phyloP scores from a whole-genome alignment of 2,329 filamentous ascomycete species.

The Aspergillus spinulosporus region DNA sequence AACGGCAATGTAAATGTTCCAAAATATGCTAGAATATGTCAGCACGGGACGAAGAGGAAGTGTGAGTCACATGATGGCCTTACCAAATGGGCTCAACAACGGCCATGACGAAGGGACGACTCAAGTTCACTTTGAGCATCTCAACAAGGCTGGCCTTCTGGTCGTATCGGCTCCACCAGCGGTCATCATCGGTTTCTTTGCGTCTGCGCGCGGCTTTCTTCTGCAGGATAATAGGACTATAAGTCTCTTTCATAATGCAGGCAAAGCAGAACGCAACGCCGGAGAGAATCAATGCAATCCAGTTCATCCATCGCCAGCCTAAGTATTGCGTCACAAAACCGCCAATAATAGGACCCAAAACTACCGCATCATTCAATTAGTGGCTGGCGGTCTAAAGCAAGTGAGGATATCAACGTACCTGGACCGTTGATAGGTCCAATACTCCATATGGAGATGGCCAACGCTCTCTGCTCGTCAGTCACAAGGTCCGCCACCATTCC shows the following conservation, averaged over 20 bases:
- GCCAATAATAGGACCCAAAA: constrained; percentile 70
- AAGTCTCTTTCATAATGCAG: constrained; percentile 69
- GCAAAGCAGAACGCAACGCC: constrained; percentile 63
- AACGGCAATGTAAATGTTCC: constrained; percentile 69
- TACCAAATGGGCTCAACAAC: constrained; percentile 83
- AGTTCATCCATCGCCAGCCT: constrained; percentile 87
- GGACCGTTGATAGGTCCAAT: constrained; percentile 85
- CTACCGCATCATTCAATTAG: constrained; percentile 22
- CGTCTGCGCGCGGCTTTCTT: constrained; percentile 64
- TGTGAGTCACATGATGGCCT: constrained; percentile 21
- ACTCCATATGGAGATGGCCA: constrained; percentile 81
- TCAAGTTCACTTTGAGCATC: constrained; percentile 72
- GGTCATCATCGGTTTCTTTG: constrained; percentile 67
- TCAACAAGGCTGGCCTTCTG: constrained; percentile 64
- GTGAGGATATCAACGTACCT: constrained; percentile 29
- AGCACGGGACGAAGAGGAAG: not conserved
- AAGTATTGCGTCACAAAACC: constrained; percentile 70
- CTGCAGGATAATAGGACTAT: constrained; percentile 69
- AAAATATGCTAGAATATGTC: constrained; percentile 63
- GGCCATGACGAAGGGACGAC: constrained; percentile 73
- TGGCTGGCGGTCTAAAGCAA: not conserved
- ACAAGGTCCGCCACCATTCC: constrained; percentile 82
- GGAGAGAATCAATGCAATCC: constrained; percentile 73
- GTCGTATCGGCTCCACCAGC: constrained; percentile 82
- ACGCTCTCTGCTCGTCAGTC: constrained; percentile 73